These are phyloP conservation scores for Gossypium thurberi DNA, from an alignment of 345 rosid genomes.

Conservation along the genomic window DNA sequence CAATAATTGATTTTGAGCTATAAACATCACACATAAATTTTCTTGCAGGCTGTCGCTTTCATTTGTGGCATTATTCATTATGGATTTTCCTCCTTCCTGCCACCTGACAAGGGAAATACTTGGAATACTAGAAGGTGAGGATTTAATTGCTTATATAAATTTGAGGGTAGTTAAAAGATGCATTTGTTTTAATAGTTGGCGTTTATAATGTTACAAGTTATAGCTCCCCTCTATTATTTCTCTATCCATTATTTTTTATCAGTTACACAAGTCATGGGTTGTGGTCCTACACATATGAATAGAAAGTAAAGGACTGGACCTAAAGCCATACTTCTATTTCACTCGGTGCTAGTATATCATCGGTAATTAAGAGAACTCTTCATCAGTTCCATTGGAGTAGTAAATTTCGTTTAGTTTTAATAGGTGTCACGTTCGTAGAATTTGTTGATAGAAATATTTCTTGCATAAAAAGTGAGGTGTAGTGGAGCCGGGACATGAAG, in stretches of 20 bases:
- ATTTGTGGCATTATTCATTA: conserved; percentile 58
- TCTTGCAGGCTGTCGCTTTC: conserved; percentile 79
- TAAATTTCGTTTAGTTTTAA: not conserved
- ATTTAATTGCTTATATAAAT: not conserved
- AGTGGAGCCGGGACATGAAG: not conserved
- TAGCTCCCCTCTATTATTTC: not conserved
- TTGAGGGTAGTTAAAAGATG: not conserved
- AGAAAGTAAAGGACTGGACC: not conserved
- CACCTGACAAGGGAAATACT: conserved; percentile 32
- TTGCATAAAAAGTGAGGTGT: not conserved
- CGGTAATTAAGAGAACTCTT: not conserved
- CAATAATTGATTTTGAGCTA: not conserved
- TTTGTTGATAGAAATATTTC: not conserved
- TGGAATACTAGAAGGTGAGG: conserved; percentile 59
- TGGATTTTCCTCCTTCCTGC: conserved; percentile 38
- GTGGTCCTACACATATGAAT: not conserved
- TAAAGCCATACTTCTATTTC: not conserved
- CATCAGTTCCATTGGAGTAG: not conserved
- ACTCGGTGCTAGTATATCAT: not conserved
- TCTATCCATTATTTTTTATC: not conserved
- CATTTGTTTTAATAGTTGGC: not conserved
- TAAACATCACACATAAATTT: not conserved
- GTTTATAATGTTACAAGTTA: not conserved
- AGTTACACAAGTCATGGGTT: not conserved
- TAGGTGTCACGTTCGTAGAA: not conserved